Conservation (phyloP, 73 alveolate species). For the Durusdinium trenchii region DNA sequence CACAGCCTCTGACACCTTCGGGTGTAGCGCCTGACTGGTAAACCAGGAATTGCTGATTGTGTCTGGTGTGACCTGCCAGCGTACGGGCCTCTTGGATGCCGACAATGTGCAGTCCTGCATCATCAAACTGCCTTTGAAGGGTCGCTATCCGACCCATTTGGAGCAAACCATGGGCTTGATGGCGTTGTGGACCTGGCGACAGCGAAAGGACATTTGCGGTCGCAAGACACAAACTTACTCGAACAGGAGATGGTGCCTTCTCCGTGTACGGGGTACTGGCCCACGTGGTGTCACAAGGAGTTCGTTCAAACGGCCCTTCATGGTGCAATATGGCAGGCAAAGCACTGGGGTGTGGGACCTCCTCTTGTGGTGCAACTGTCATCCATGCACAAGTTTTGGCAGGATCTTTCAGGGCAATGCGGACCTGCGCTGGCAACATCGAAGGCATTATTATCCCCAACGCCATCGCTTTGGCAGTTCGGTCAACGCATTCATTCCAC, state of each 20-base stretch:
- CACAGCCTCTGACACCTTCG: neutral
- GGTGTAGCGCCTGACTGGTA: neutral
- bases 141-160: neutral
- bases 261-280: neutral
- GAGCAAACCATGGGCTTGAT: neutral
- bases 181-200: neutral
- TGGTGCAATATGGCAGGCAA: neutral
- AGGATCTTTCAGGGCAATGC: too few species aligned
- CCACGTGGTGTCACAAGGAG: neutral
- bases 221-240: neutral
- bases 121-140: neutral
- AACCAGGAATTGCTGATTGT: neutral
- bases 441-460: too few species aligned
- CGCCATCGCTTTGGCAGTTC: too few species aligned
- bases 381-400: too few species aligned
- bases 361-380: too few species aligned
- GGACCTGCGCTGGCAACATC: too few species aligned
- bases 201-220: neutral
- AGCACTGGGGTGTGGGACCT: too few species aligned
- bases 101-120: neutral
- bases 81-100: neutral
- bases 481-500: too few species aligned
- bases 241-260: neutral
- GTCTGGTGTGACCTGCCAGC: neutral
- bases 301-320: neutral